A percentile compares a stretch with the other conserved stretches of the same genome.
Evolutionary conservation across 2,329 filamentous ascomycete genomes (phyloP).

Genomic region (Orbilia ellipsospora): DNA sequence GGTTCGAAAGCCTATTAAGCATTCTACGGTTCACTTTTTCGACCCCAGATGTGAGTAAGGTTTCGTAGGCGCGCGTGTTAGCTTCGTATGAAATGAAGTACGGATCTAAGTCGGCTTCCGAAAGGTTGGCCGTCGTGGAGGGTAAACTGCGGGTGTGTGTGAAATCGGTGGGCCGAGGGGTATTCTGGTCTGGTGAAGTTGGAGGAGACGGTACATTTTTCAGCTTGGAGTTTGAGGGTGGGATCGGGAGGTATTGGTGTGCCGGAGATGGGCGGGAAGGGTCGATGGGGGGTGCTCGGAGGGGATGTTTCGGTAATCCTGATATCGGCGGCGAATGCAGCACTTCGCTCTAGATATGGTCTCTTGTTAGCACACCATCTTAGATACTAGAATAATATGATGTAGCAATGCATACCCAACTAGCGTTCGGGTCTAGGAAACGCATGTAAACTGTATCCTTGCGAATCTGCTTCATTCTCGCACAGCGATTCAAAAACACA

Average conservation of each 20-base stretch:
- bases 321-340: conserved; percentile 88
- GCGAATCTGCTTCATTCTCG: conserved; percentile 88
- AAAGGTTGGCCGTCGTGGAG: conserved; percentile 77
- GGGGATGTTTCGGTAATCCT: conserved; percentile 90
- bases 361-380: conserved; percentile 58
- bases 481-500: conserved; percentile 93
- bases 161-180: conserved; percentile 60
- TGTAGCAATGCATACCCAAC: conserved; percentile 76
- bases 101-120: conserved; percentile 90
- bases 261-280: conserved; percentile 90
- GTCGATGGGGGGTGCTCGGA: conserved; percentile 95
- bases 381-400: background rate
- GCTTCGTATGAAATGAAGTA: conserved; percentile 95
- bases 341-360: conserved; percentile 79
- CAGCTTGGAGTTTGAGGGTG: conserved; percentile 85
- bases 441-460: conserved; percentile 98
- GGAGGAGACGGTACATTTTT: conserved; percentile 67
- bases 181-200: conserved; percentile 62
- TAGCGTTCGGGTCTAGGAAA: conserved; percentile 96
- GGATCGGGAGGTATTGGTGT: conserved; percentile 87
- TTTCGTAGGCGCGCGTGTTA: conserved; percentile 90
- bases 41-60: conserved; percentile 88
- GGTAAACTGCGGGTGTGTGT: conserved; percentile 84
- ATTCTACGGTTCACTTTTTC: conserved; percentile 95
- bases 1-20: conserved; percentile 81